Base-by-base conservation (phyloP, 805 yeast species). In the Blastobotrys peoriensis region DNA sequence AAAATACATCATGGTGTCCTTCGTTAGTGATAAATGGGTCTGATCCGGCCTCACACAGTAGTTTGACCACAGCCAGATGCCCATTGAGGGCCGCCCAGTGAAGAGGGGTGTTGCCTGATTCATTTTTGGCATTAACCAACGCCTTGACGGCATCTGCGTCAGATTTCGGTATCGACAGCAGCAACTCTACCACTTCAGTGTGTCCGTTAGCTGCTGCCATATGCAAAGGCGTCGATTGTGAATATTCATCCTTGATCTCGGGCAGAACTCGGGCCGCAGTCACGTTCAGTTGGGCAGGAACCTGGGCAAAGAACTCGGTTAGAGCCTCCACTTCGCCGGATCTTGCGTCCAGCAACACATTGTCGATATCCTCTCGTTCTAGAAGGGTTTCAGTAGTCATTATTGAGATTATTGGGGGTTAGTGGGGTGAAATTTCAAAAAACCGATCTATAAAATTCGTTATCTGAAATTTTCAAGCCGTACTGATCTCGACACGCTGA, bases 171-270 rank as follows among this genome's bases (percentile, higher is more conserved):
- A 25, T 13, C 13, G 30, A 8, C 8, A 54, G 6, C 19, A 54
- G 50, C 13, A 25, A 13, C 33, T 51, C 51, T 20, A 85, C 75
- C 3, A 81, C 78, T 23, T 81, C 88, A 3, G 68, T 51, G 61
- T 91, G 95, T 1, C 97, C 98, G 65, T 93, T 93, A 21, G 94
- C 98, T 19, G 94, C 81, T 0, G 98, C 97, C 89, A 86, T 86
- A 61, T 93, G 99, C 40, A 93, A 67, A 5, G 95, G 83, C 0
- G 96, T 86, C 41, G 85, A 77, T 33, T 72, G 62, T 2, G 89
- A 73, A 43, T 62, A 68, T 38, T 78, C 81, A 54, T 89, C 95
- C 51, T 71, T 70, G 13, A 47, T 43, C 71, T 40, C 76, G 74
- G 41, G 76, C 68, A 51, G 67, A 15, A 46, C 45, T 5, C 38